Base-by-base conservation (phyloP, 306 rosid species). In the Medicago arabica region DNA sequence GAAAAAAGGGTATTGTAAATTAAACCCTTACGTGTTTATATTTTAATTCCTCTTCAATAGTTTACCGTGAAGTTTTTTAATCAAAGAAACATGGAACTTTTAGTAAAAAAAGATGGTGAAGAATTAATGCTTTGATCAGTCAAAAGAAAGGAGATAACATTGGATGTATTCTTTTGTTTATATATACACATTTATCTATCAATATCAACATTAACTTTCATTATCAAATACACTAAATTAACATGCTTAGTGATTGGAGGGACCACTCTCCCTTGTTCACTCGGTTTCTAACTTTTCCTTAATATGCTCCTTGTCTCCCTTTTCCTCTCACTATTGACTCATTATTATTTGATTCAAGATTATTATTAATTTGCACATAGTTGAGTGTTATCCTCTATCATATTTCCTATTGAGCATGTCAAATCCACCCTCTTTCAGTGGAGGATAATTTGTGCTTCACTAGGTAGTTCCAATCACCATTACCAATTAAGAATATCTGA, bases 221-320 rank as follows among this genome's bases (percentile, higher is more conserved):
- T 66, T 80, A 67, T 77, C 72, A 80, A 60, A 51, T 63, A 74
- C 84, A 77, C 65, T 72, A 67, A 87, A 76, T 78, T 74, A 84
- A 53, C 84, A 72, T 84, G 92, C 69, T 86, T 63, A 81, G 89
- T 91, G 89, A 83, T 83, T 84, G 79, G 88, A 74, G 93, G 96
- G 91, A 40, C 89, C 93, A 13, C 4, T 36, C 50, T 59, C 58
- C 14, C 41, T 82, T 69, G 55, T 59, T 84, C 87, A 81, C 83
- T 86, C 57, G 36, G 66, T 77, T 84, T 74, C 74, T 63, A 55
- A 58, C 84, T 85, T 89, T 89, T 88, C 83, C 89, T 67, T 83
- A 87, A 84, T 88, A 84, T 91, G 90, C 93, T 84, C 80, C 75
- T 61, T 87, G 93, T 88, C 91, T 65, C 79, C 81, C 76, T 68